Evolutionary conservation across 495 filamentous ascomycete genomes (phyloP).

Genomic region (Bryoglossum gracile): DNA sequence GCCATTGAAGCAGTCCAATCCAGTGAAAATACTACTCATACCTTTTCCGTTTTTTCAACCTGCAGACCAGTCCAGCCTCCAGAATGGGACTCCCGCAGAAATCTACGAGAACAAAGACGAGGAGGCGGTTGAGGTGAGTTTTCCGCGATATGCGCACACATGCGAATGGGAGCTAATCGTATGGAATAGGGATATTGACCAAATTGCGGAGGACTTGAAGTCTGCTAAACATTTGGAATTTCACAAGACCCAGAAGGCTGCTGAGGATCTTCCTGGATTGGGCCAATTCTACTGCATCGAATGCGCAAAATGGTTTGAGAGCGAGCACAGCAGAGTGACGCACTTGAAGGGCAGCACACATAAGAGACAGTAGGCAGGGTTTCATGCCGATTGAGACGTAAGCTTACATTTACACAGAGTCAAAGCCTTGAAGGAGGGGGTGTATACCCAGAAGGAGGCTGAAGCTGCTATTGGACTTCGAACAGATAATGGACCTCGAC

Average conservation of each 20-base stretch:
- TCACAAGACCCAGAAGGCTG: constrained; percentile 68
- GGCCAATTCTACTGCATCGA: constrained; percentile 84
- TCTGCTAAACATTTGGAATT: constrained; percentile 69
- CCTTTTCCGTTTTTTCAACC: no score
- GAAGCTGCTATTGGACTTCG: constrained; percentile 69
- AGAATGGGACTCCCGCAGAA: constrained; percentile 46
- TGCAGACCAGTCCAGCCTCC: neutral
- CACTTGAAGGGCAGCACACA: constrained; percentile 87
- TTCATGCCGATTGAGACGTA: neutral
- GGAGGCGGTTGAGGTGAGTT: constrained; percentile 31
- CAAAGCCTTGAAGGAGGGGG: constrained; percentile 66
- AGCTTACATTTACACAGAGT: constrained; percentile 42
- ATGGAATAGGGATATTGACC: constrained; percentile 68
- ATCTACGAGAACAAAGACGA: constrained; percentile 53
- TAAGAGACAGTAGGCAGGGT: constrained; percentile 63
- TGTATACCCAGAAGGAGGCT: constrained; percentile 79
- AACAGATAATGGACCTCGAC: constrained; percentile 51
- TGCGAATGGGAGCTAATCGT: constrained; percentile 9
- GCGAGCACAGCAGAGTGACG: constrained; percentile 62
- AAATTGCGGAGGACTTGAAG: constrained; percentile 71
- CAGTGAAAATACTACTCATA: no score
- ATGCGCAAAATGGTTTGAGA: constrained; percentile 95
- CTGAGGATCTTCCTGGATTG: constrained; percentile 79
- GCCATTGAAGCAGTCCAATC: neutral
- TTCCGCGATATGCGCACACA: neutral